Evolutionary conservation across 1,284 basidiomycete species (phyloP), one percentile per base, ranked within the genome.

Genomic region (Chondrostereum purpureum): DNA sequence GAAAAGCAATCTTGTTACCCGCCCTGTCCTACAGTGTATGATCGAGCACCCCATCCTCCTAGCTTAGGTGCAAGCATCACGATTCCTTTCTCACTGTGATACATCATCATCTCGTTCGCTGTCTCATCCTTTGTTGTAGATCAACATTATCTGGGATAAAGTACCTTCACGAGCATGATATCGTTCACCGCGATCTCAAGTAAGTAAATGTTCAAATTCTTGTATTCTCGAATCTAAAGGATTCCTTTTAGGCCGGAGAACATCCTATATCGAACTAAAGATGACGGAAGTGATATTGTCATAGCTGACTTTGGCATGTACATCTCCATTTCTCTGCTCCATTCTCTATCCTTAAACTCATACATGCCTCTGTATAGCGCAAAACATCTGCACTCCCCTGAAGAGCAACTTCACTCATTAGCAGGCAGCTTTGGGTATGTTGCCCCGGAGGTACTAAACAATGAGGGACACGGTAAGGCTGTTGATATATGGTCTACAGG

Each of bases 281-380:
- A 78, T 2, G 61, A 74, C 10, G 73, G 84, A 18, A 88, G 86
- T 16, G 86, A 86, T 51, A 76, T 96, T 43, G 92, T 96, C 44
- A 92, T 96, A 44, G 92, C 85, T 16, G 96, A 99, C 65, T 98
- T 99, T 62, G 96, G 96, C 53, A 97, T 99, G 87, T 89, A 55
- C 38, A 81, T 66, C 27, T 33, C 27, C n/a, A 24, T 3, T 36
- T 36, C 19, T 42, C 21, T 43, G 18, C 42, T 21, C 24, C 17
- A 4, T 27, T 20, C 23, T 5, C 33, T 33, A 6, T 6, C 12
- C 39, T n/a, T n/a, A n/a, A n/a, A n/a, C n/a, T n/a, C n/a, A n/a
- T n/a, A 42, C 34, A 31, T 18, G 23, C 49, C 20, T 31, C 45
- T 45, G 22, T 43, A 1, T 54, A 90, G 87, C 47, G 92, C 93